Conservation (phyloP, 1,139 yeast species). For the Ogataea hybrid region DNA sequence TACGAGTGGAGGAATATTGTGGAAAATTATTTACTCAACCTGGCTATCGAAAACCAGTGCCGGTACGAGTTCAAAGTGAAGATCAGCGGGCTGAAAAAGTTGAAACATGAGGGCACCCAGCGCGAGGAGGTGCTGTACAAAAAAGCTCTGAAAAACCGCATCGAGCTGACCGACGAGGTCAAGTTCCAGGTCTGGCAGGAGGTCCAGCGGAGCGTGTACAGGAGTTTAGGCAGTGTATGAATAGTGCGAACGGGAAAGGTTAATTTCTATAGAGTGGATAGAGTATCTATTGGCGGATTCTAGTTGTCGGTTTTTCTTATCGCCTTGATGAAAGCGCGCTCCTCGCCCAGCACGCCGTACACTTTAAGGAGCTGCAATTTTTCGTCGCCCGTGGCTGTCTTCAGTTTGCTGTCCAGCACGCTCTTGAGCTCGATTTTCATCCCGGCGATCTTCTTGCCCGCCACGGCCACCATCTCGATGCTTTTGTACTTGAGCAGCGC, state of each 20-base stretch:
- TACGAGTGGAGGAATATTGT: conserved; percentile 66
- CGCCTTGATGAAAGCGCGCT: conserved; percentile 2
- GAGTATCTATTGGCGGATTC: not conserved
- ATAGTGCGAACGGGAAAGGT: not conserved
- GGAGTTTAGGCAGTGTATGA: conserved; percentile 36
- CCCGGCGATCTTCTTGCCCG: too few species aligned
- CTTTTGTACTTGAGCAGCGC: too few species aligned
- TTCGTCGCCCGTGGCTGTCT: too few species aligned
- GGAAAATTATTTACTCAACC: conserved; percentile 59
- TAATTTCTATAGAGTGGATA: not conserved
- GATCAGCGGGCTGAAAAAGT: conserved; percentile 25
- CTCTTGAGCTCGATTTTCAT: too few species aligned
- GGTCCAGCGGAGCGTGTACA: conserved; percentile 56
- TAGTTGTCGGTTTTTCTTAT: not conserved
- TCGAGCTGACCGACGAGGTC: conserved; percentile 46
- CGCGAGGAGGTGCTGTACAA: conserved; percentile 20
- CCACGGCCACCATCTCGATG: too few species aligned
- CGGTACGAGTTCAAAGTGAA: conserved; percentile 53
- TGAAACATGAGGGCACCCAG: conserved; percentile 14
- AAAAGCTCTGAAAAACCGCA: conserved; percentile 26
- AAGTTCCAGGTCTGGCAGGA: conserved; percentile 58
- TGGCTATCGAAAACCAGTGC: conserved; percentile 70
- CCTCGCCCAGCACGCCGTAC: too few species aligned
- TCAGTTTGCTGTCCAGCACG: too few species aligned
- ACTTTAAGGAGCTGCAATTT: too few species aligned